Conservation (phyloP, 2,329 filamentous ascomycete genomes). For the Raffaelea arxii region DNA sequence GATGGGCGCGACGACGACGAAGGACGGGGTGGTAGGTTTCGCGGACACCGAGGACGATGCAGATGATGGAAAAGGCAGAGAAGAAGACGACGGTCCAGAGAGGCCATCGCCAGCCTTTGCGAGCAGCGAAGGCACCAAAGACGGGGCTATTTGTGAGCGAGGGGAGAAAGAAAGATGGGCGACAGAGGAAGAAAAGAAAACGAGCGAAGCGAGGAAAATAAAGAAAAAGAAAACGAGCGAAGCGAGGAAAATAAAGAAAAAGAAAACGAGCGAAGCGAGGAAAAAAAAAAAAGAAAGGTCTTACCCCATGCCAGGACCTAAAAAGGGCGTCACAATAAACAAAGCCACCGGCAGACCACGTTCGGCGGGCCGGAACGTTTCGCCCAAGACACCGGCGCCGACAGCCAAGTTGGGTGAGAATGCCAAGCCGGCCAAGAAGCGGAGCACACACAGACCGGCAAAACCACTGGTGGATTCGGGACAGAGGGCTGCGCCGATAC, state of each 20-base stretch:
- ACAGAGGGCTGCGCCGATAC: constrained; percentile 42
- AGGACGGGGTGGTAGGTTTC: constrained; percentile 50
- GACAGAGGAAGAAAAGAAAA: background rate
- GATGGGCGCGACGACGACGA: constrained; percentile 26
- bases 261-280: background rate
- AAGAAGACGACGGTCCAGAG: constrained; percentile 42
- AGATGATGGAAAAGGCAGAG: constrained; percentile 23
- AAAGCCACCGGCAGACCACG: constrained; percentile 32
- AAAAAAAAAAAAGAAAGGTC: constrained; percentile 12
- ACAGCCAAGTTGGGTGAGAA: constrained; percentile 39
- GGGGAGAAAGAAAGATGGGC: too few species aligned
- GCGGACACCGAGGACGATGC: constrained; percentile 29
- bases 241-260: background rate
- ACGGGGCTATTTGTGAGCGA: constrained; percentile 25
- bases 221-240: background rate
- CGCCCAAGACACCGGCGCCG: constrained; percentile 37
- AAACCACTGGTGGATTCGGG: constrained; percentile 32
- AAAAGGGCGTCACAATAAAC: constrained; percentile 40
- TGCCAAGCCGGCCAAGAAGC: constrained; percentile 47
- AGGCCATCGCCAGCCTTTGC: constrained; percentile 43
- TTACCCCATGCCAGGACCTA: constrained; percentile 42
- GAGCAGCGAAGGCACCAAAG: constrained; percentile 37
- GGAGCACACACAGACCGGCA: constrained; percentile 38
- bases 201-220: background rate
- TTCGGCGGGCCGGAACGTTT: constrained; percentile 33